These are phyloP conservation scores for Aspergillus fischeri DNA, from an alignment of 2,329 filamentous ascomycete genomes.

Conservation along the genomic window DNA sequence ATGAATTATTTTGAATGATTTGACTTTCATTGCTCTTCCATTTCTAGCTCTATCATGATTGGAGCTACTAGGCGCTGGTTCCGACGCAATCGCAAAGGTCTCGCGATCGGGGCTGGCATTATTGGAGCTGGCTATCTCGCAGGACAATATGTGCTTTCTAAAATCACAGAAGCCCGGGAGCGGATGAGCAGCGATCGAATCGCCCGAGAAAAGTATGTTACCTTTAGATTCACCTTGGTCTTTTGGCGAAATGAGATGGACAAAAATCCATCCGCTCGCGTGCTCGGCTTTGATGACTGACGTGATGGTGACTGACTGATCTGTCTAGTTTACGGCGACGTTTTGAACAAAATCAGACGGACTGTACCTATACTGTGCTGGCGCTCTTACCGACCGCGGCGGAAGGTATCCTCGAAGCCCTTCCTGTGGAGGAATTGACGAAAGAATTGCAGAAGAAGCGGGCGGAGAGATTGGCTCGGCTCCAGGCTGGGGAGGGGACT, in stretches of 20 bases:
- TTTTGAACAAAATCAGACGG: conserved; percentile 98
- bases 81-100: conserved; percentile 81
- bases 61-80: conserved; percentile 82
- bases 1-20: conserved; percentile 10
- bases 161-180: conserved; percentile 89
- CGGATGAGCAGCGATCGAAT: conserved; percentile 96
- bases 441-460: conserved; percentile 94
- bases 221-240: background rate
- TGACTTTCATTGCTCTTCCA: conserved; percentile 1
- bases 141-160: conserved; percentile 85
- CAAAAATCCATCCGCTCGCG: conserved; percentile 6
- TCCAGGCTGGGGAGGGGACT: conserved; percentile 52
- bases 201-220: conserved; percentile 84
- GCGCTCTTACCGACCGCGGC: conserved; percentile 89
- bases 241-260: background rate
- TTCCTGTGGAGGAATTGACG: conserved; percentile 89
- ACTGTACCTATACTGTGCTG: conserved; percentile 97
- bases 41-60: conserved; percentile 49
- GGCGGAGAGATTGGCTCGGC: conserved; percentile 63
- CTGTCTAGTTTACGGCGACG: conserved; percentile 73
- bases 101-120: conserved; percentile 83
- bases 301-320: background rate
- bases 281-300: conserved; percentile 11
- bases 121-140: conserved; percentile 87
- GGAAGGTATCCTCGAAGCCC: conserved; percentile 77